Conservation (phyloP, 768 basidiomycete genomes). For the Lepiota venenata region DNA sequence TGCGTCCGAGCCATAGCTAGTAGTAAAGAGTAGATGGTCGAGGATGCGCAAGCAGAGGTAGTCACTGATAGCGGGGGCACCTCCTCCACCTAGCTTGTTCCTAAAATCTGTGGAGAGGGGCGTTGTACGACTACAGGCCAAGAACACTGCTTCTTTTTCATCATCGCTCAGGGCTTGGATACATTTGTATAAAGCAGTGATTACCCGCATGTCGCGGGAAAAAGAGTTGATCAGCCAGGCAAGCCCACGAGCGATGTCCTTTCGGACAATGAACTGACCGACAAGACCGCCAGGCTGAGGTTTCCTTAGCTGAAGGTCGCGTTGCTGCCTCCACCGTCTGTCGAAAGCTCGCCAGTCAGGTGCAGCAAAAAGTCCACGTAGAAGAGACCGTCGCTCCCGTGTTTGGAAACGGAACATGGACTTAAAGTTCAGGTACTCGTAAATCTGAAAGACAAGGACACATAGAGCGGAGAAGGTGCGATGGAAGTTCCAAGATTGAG, state of each 20-base stretch:
- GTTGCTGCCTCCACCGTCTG: constrained; percentile 4
- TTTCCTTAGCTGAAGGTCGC: not conserved
- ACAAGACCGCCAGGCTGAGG: not conserved
- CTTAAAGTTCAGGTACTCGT: not conserved
- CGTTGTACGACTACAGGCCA: not conserved
- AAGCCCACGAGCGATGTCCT: not conserved
- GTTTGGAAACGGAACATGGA: constrained; percentile 1
- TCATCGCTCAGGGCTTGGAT: not conserved
- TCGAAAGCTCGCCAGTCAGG: constrained; percentile 2
- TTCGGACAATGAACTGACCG: constrained; percentile 1
- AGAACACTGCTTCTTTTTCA: constrained; percentile 1
- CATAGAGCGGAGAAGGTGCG: constrained; percentile 6
- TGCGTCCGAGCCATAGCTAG: constrained; percentile 1
- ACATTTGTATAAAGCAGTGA: not conserved
- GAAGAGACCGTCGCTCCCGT: not conserved
- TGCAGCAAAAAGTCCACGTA: not conserved
- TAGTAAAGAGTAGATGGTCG: constrained; percentile 1
- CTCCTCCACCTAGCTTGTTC: not conserved
- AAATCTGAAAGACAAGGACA: not conserved
- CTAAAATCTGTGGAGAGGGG: not conserved
- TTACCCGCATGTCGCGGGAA: not conserved
- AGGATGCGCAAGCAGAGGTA: constrained; percentile 5
- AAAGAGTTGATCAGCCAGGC: constrained; percentile 2
- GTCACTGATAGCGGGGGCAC: not conserved
- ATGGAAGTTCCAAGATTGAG: constrained; percentile 23